Evolutionary conservation across 1,284 basidiomycete species (phyloP).

Genomic region (Athelia psychrophila): DNA sequence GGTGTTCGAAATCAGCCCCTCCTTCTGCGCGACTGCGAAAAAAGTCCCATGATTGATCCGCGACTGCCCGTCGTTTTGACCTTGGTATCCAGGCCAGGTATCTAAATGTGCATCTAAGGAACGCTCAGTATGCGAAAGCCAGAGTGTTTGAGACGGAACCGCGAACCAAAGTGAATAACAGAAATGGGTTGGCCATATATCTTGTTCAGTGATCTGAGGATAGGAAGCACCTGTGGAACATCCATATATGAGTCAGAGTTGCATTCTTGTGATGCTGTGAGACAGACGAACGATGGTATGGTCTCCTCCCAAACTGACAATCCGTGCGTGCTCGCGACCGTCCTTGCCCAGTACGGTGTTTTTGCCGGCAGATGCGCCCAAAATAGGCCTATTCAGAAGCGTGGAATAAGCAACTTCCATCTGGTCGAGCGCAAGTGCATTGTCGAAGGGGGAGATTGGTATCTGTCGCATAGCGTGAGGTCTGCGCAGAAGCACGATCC

Average conservation of each 20-base stretch:
- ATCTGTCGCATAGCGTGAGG: constrained; percentile 47
- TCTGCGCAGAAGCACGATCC: too few species aligned
- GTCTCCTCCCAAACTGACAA: constrained; percentile 76
- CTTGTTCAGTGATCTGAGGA: constrained; percentile 68
- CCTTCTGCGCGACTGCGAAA: constrained; percentile 70
- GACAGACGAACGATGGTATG: constrained; percentile 56
- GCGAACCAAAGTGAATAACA: constrained; percentile 82
- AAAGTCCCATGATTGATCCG: constrained; percentile 76
- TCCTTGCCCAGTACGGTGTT: constrained; percentile 44
- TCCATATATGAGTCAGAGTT: too few species aligned
- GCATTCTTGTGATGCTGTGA: too few species aligned
- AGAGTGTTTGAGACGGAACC: neutral
- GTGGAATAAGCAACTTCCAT: constrained; percentile 78
- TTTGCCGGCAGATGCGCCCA: constrained; percentile 23
- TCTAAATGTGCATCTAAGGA: constrained; percentile 25
- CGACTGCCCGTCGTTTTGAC: constrained; percentile 54
- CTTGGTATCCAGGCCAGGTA: constrained; percentile 59
- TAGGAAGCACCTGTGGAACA: constrained; percentile 44
- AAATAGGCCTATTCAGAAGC: constrained; percentile 53
- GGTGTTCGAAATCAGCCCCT: constrained; percentile 68
- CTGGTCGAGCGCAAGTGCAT: constrained; percentile 72
- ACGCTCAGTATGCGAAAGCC: neutral
- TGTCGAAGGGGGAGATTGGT: constrained; percentile 70
- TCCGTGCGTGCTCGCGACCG: constrained; percentile 58
- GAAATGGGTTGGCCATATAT: constrained; percentile 69